Evolutionary conservation across 129 eudicot species (phyloP).

Genomic region (Chrysanthemum lavandulifolium): DNA sequence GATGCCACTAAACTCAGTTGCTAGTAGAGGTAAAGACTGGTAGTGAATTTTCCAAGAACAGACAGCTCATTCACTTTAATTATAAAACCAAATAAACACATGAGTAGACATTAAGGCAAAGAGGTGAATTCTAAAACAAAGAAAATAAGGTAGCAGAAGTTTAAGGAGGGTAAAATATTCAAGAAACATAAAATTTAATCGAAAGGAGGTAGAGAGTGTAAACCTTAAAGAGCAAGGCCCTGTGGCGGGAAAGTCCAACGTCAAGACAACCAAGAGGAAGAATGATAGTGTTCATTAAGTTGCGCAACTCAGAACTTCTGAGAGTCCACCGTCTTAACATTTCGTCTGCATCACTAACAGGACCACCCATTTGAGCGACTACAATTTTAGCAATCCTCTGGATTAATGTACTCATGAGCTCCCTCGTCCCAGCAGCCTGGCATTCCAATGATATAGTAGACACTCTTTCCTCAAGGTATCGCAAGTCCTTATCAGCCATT

Average conservation of each 20-base stretch:
- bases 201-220: constrained; percentile 20
- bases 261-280: constrained; percentile 92
- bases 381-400: constrained; percentile 74
- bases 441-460: constrained; percentile 46
- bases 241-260: constrained; percentile 94
- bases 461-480: constrained; percentile 71
- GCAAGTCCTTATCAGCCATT: constrained; percentile 55
- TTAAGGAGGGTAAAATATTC: no score
- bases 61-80: constrained; percentile 2
- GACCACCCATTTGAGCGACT: constrained; percentile 93
- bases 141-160: constrained; percentile 27
- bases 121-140: constrained; percentile 68
- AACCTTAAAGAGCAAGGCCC: constrained; percentile 97
- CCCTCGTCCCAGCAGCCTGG: constrained; percentile 43
- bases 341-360: constrained; percentile 81
- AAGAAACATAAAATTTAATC: not conserved
- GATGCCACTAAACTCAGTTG: constrained; percentile 1
- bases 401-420: constrained; percentile 47
- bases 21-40: not conserved
- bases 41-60: not conserved
- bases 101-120: not conserved
- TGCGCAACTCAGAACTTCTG: constrained; percentile 55
- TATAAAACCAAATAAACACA: not conserved
- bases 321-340: constrained; percentile 67
- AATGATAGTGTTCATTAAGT: constrained; percentile 51